Evolutionary conservation across 2,329 filamentous ascomycete species (phyloP), one percentile per base, ranked within the genome.

Genomic region (Teratosphaeria epicoccoides): DNA sequence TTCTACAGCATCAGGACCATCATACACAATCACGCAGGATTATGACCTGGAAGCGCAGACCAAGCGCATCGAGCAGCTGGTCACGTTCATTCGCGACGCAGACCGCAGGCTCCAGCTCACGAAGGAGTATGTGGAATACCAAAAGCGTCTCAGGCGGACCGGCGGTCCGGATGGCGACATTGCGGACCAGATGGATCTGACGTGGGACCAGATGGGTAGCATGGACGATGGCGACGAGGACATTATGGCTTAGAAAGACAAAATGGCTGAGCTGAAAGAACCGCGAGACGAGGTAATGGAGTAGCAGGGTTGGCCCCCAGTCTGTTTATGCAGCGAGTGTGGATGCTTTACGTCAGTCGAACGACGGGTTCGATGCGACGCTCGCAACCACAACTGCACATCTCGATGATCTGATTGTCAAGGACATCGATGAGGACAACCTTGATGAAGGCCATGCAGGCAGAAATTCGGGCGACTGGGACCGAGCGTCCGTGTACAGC

Each of bases 71-170:
- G 71, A 75, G 49, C 59, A 62, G 7, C 70, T 84, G 5, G 71
- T 76, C 20, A 67, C 71, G 22, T 73, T 76, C 57, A 70, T 82
- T 44, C 72, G 73, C 57, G 73, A 77, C 53, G 75, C 74, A 14
- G 79, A 82, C 55, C 71, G 74, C 49, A 76, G 74, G 17, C 62
- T 84, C 47, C 77, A 76, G 43, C 63, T 84, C 43, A 78, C 73
- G 51, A 78, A 76, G 59, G 81, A 84, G 61, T 81, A 79, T 58
- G 68, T 82, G 26, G 77, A 81, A 43, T 71, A 71, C 48, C 53
- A 76, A 49, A 75, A 73, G 60, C 72, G 75, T 50, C 74, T 70
- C 59, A 71, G 71, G 65, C 69, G 70, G 49, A 59, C 61, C 26
- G 57, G 56, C 23, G 65, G 63, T n/a, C 61, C 61, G 7, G 65